These are phyloP conservation scores for Zymoseptoria pseudotritici DNA, from an alignment of 2,329 filamentous ascomycete genomes.

Conservation along the genomic window DNA sequence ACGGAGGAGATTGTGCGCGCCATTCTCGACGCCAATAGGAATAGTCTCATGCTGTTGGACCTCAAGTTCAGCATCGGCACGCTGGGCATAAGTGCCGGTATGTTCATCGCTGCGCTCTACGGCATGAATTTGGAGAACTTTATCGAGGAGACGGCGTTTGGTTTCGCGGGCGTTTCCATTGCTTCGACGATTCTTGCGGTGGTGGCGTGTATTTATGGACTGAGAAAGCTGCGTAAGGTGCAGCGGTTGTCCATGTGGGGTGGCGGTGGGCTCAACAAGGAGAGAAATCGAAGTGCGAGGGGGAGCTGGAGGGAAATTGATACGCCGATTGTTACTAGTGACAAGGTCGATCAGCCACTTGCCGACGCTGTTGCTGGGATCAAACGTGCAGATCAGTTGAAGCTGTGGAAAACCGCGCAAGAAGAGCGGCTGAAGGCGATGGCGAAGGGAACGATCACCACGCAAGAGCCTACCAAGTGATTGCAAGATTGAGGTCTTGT, in stretches of 20 bases:
- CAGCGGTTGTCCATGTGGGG: constrained; percentile 85
- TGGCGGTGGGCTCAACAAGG: constrained; percentile 36
- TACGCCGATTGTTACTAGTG: constrained; percentile 1
- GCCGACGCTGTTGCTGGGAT: constrained; percentile 23
- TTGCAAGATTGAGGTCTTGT: neutral
- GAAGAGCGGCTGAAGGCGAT: constrained; percentile 14
- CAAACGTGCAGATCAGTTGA: constrained; percentile 21
- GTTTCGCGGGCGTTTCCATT: constrained; percentile 69
- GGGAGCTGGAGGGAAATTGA: constrained; percentile 26
- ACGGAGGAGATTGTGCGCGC: constrained; percentile 97
- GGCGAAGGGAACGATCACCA: neutral
- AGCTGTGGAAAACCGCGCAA: constrained; percentile 20
- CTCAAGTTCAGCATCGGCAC: constrained; percentile 95
- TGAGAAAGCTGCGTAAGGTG: constrained; percentile 74
- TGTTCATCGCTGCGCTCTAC: constrained; percentile 96
- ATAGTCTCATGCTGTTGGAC: constrained; percentile 93
- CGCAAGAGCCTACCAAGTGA: neutral
- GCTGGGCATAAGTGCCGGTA: constrained; percentile 86
- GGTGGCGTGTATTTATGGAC: constrained; percentile 73
- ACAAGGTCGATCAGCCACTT: constrained; percentile 12
- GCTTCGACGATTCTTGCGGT: constrained; percentile 65
- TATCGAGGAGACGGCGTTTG: constrained; percentile 85
- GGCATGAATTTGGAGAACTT: constrained; percentile 99
- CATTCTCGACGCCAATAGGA: constrained; percentile 95
- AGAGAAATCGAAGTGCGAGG: constrained; percentile 19